These are phyloP conservation scores for Dactylellina sp. DNA, from an alignment of 2,329 filamentous ascomycete genomes.

Conservation along the genomic window DNA sequence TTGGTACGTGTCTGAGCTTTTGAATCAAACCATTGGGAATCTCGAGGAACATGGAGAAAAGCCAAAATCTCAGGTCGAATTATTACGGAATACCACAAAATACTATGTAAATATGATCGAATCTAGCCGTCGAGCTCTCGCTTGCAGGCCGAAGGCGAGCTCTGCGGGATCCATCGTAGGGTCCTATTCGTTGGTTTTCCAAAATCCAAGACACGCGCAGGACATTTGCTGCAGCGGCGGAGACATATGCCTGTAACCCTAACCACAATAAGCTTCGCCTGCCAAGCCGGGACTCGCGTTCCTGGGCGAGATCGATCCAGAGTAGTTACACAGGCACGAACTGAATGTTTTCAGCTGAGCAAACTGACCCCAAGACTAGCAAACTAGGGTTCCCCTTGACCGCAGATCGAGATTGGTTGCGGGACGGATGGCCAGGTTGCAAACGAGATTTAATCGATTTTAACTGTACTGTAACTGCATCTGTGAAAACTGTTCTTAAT, in stretches of 20 bases:
- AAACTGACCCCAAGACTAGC: too few species aligned
- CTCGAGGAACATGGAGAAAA: too few species aligned
- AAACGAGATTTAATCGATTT: too few species aligned
- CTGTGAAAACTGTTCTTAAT: too few species aligned
- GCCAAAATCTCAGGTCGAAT: too few species aligned
- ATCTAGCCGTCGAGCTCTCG: not conserved
- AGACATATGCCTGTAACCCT: constrained; percentile 5
- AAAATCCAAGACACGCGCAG: not conserved
- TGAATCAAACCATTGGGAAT: too few species aligned
- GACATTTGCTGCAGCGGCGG: not conserved
- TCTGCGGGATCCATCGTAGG: constrained; percentile 11
- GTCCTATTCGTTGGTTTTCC: constrained; percentile 4
- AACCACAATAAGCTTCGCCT: constrained; percentile 10
- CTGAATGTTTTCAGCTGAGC: too few species aligned
- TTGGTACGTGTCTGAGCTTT: not conserved
- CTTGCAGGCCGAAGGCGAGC: not conserved
- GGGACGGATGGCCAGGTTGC: too few species aligned
- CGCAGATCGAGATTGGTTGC: too few species aligned
- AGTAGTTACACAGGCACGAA: not conserved
- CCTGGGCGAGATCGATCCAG: constrained; percentile 20
- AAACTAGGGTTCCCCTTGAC: too few species aligned
- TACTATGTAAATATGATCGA: not conserved
- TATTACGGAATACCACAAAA: too few species aligned
- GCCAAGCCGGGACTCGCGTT: constrained; percentile 35
- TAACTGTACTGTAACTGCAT: too few species aligned